Evolutionary conservation across 2,329 filamentous ascomycete species (phyloP), one percentile per base, ranked within the genome.

Genomic region (Phoma sp.): DNA sequence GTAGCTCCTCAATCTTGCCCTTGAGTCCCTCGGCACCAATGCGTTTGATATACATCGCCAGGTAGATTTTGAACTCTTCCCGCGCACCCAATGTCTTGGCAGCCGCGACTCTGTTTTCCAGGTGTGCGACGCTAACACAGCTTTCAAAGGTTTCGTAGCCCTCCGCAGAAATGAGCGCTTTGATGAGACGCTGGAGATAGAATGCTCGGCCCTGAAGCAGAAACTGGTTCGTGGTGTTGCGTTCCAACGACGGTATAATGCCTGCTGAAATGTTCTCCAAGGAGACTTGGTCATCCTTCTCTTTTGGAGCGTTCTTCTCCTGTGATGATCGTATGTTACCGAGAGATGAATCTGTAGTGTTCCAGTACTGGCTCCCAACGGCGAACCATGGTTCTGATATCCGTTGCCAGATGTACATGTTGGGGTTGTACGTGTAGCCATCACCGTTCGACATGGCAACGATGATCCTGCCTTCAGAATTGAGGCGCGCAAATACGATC

Each of bases 331-430:
- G 88, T 33, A 96, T 77, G 45, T 92, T 90, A 43, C 90, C 88
- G 48, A 96, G 87, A 0, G 92, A 92, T 1, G 92, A 92, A 69
- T 97, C 95, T 48, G 92, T 96, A 0, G 92, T 96, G 75, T 99
- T 98, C 96, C 95, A 99, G 74, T 99, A 99, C 73, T 99, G 95
- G 65, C 91, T 96, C 17, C 93, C 93, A 0, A 98, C 92, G 0
- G 94, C 94, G 92, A 95, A 99, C 95, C 95, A 99, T 2, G 91
- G 85, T 73, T 99, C 96, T 2, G 92, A 96, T n/a, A 99, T 82
- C 9, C 93, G 87, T 75, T 98, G 94, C 95, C 95, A 99, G 7
- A 88, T 85, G 74, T 87, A 94, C 88, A 99, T 90, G 17, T 84
- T 83, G 0, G 89, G 85, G 1, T 91, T 91, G 76, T 99, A 99